These are phyloP conservation scores for Proliferodiscus dingleyae DNA, from an alignment of 2,329 filamentous ascomycete species.

Conservation along the genomic window DNA sequence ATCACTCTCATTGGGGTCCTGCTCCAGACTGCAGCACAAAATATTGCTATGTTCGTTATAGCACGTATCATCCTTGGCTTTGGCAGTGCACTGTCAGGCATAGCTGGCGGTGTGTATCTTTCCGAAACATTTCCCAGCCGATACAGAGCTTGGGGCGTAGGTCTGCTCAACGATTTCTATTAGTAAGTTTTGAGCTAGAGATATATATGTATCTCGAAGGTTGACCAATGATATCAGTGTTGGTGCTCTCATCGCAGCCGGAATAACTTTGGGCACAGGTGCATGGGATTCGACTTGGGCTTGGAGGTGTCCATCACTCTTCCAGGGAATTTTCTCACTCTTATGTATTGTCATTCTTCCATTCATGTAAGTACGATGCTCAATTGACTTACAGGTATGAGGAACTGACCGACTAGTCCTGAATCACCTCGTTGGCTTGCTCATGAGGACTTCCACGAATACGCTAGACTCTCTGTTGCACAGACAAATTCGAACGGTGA, in stretches of 20 bases:
- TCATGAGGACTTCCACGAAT: constrained; percentile 30
- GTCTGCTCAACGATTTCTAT: constrained; percentile 37
- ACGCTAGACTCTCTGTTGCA: constrained; percentile 16
- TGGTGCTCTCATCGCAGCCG: constrained; percentile 34
- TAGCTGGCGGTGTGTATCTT: constrained; percentile 43
- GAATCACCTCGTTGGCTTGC: constrained; percentile 25
- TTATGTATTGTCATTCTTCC: constrained; percentile 20
- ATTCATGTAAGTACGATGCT: constrained; percentile 18
- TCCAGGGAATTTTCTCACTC: constrained; percentile 26
- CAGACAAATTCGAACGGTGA: constrained; percentile 42
- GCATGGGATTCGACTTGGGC: constrained; percentile 34
- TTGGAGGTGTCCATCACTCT: constrained; percentile 33
- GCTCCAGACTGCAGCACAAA: constrained; percentile 23
- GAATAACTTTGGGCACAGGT: constrained; percentile 34
- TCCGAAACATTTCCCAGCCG: constrained; percentile 43
- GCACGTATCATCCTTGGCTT: constrained; percentile 21
- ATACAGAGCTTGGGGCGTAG: constrained; percentile 42
- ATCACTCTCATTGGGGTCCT: constrained; percentile 24
- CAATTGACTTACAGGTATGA: background rate
- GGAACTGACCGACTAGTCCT: constrained; percentile 34
- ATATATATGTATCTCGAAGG: too few relatives aligned
- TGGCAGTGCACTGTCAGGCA: constrained; percentile 17
- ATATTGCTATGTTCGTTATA: constrained; percentile 24
- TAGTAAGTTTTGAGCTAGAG: constrained; percentile 15
- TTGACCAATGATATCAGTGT: constrained; percentile 11